Evolutionary conservation across 306 rosid genomes (phyloP).

Genomic region (Sechiopsis laciniata): DNA sequence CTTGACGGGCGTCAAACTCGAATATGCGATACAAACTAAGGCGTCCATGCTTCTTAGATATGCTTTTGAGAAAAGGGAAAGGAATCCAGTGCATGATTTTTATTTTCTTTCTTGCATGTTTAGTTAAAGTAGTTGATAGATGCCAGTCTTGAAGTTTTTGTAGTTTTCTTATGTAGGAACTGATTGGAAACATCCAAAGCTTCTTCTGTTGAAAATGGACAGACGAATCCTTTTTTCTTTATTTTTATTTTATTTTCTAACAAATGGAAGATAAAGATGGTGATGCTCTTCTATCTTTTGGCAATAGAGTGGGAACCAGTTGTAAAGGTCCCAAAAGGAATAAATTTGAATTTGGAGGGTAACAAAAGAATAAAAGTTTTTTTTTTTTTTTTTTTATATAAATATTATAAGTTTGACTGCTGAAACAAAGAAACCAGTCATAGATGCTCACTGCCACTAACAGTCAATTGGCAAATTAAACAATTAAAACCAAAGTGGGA

Average conservation of each 20-base stretch:
- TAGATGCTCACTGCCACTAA: not conserved
- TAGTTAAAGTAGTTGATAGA: not conserved
- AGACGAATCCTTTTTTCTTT: not conserved
- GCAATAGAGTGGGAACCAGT: slow-evolving; percentile 23
- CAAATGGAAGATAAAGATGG: not conserved
- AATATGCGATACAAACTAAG: not conserved
- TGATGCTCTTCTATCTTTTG: slow-evolving; percentile 12
- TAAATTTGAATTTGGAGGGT: not conserved
- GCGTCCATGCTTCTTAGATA: not conserved
- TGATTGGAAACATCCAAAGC: slow-evolving; percentile 12
- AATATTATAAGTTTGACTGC: not conserved
- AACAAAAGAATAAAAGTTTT: not conserved
- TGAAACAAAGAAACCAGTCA: not conserved
- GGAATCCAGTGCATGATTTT: not conserved
- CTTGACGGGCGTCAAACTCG: not conserved
- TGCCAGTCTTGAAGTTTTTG: not conserved
- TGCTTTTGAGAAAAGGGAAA: not conserved
- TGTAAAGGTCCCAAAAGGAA: slow-evolving; percentile 26
- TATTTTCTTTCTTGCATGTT: not conserved
- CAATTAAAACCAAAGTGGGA: not conserved
- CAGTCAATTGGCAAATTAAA: not conserved
- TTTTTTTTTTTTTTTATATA: no score
- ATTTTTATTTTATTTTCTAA: not conserved
- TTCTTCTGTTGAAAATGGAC: not conserved
- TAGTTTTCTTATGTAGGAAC: not conserved